These are phyloP conservation scores for Nymphaea colorata DNA, from an alignment of 164 flowering plant genomes.

Conservation along the genomic window DNA sequence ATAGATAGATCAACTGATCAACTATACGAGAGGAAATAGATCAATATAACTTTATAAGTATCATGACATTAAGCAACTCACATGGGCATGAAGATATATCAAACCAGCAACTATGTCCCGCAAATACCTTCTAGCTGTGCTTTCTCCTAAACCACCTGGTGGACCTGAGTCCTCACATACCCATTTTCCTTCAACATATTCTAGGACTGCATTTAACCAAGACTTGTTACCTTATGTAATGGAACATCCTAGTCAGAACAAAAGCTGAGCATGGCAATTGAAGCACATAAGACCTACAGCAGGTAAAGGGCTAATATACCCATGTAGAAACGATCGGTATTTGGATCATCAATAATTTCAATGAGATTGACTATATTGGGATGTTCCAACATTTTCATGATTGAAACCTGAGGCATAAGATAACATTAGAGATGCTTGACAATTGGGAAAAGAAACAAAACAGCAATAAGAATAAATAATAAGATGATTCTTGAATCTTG, in stretches of 20 bases:
- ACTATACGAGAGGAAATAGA: no score
- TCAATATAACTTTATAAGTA: no score
- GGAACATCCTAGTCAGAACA: no score
- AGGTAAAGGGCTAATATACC: conserved; percentile 33
- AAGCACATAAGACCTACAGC: no score
- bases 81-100: conserved; percentile 93
- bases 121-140: conserved; percentile 54
- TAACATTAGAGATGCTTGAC: background rate
- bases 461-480: no score
- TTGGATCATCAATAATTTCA: conserved; percentile 97
- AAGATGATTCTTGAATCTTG: no score
- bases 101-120: conserved; percentile 87
- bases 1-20: no score
- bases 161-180: conserved; percentile 56
- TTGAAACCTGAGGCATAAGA: conserved; percentile 47
- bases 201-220: conserved; percentile 48
- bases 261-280: no score
- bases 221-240: no score
- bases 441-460: no score
- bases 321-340: conserved; percentile 89
- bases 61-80: conserved; percentile 18
- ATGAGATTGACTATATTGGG: conserved; percentile 94
- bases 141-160: conserved; percentile 52
- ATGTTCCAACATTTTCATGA: conserved; percentile 86
- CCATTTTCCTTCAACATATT: conserved; percentile 90